Conservation (phyloP, 2,329 filamentous ascomycete genomes). For the Colletotrichum tofieldiae region DNA sequence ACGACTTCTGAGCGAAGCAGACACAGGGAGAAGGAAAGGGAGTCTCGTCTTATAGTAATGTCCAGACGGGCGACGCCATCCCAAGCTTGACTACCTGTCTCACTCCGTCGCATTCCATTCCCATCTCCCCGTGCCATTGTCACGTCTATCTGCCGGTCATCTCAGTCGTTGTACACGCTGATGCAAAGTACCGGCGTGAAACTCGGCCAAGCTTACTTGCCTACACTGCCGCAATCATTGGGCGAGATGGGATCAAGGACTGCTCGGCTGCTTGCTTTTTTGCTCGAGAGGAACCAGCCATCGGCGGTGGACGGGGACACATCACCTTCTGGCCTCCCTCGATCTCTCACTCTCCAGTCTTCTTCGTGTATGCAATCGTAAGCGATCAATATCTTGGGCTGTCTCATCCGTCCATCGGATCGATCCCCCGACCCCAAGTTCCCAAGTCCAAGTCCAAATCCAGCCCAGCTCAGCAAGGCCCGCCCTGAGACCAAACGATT, state of each 20-base stretch:
- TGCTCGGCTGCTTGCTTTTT: constrained; percentile 14
- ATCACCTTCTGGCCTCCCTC: background rate
- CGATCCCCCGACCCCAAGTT: constrained; percentile 4
- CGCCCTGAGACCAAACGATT: constrained; percentile 34
- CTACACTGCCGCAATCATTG: constrained; percentile 33
- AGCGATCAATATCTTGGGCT: background rate
- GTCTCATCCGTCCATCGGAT: background rate
- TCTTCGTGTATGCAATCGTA: background rate
- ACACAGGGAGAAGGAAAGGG: constrained; percentile 37
- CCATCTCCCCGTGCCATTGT: constrained; percentile 14
- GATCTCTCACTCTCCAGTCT: background rate
- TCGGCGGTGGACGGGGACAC: background rate
- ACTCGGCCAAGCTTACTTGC: constrained; percentile 32
- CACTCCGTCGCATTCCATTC: constrained; percentile 21
- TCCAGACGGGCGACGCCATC: constrained; percentile 4
- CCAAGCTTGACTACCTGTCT: constrained; percentile 13
- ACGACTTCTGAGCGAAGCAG: background rate
- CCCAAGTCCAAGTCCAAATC: background rate
- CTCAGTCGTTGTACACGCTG: background rate
- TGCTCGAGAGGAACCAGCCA: constrained; percentile 5
- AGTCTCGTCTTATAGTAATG: constrained; percentile 27
- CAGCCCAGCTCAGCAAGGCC: constrained; percentile 30
- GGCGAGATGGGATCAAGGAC: constrained; percentile 10
- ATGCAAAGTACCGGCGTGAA: constrained; percentile 18
- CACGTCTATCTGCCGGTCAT: background rate